phyloP scores from a whole-genome alignment of 306 rosid genomes.

The Cucurbita pepo region DNA sequence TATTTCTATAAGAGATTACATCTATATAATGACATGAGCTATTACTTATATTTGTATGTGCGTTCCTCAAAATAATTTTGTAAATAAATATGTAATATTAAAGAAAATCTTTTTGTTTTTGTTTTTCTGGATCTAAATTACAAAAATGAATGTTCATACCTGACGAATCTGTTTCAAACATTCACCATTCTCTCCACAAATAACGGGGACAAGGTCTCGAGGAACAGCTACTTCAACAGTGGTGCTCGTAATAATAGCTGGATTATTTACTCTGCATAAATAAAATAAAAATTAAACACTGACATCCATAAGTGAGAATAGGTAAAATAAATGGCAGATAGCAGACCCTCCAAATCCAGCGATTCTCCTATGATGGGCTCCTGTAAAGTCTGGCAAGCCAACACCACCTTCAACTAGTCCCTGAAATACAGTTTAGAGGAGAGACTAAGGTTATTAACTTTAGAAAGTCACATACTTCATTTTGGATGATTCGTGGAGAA shows the following conservation, averaged over 20 bases:
- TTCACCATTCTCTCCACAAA: constrained; percentile 91
- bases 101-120: neutral
- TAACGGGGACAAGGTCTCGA: constrained; percentile 49
- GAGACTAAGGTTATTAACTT: neutral
- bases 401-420: constrained; percentile 60
- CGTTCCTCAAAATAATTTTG: neutral
- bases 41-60: neutral
- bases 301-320: neutral
- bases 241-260: constrained; percentile 64
- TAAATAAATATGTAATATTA: neutral
- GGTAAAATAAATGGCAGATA: neutral
- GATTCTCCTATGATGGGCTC: constrained; percentile 55
- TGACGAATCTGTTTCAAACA: constrained; percentile 87
- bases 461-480: neutral
- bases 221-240: constrained; percentile 93
- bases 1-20: neutral
- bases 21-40: neutral
- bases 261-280: constrained; percentile 46
- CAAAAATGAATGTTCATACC: constrained; percentile 21
- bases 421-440: constrained; percentile 21
- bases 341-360: constrained; percentile 51
- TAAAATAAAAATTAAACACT: neutral
- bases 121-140: neutral
- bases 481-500: neutral
- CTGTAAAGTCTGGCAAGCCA: constrained; percentile 61